Evolutionary conservation across 306 rosid species (phyloP), one percentile per base, ranked within the genome.

Genomic region (Pachyrhizus erosus): DNA sequence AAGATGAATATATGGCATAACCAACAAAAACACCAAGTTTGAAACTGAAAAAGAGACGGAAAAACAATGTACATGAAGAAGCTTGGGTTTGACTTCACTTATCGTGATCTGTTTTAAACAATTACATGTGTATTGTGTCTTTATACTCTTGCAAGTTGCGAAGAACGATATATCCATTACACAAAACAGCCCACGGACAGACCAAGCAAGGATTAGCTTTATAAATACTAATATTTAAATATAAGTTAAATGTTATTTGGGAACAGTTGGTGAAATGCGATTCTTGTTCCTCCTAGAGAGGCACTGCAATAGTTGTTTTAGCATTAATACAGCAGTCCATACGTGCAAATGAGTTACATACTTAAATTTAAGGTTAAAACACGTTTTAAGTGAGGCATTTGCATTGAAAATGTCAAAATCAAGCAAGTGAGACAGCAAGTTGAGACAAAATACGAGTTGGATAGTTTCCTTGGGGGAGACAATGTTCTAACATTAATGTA

Each of bases 381-480:
- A 70, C 70, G 33, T 76, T 76, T 76, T 17, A 21, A 17, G 5
- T 24, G 45, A 79, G 49, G 34, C 17, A 54, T 43, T 24, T 57
- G 68, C 65, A 49, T 64, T 73, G 37, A 73, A 73, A 51, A 62
- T 72, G 13, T 11, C n/a, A 40, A 21, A 62, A 83, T 77, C 68
- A 33, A 33, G 46, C 46, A 64, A 17, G 45, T 31, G 43, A 64
- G 29, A 54, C 61, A 78, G 29, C 81, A 62, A 52, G 37, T 31
- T 70, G 20, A 33, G 62, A 60, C 78, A 46, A 45, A 60, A 33
- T 60, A 83, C n/a, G 69, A 79, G 84, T 84, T 79, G 81, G n/a
- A 12, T 26, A 84, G 81, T 52, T 79, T 45, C 81, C 55, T 15
- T 15, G 20, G 17, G n/a, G n/a, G 81, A 73, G 87, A 74, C 84